phyloP scores from a whole-genome alignment of 345 rosid species.

The Excoecaria cochinchinensis region DNA sequence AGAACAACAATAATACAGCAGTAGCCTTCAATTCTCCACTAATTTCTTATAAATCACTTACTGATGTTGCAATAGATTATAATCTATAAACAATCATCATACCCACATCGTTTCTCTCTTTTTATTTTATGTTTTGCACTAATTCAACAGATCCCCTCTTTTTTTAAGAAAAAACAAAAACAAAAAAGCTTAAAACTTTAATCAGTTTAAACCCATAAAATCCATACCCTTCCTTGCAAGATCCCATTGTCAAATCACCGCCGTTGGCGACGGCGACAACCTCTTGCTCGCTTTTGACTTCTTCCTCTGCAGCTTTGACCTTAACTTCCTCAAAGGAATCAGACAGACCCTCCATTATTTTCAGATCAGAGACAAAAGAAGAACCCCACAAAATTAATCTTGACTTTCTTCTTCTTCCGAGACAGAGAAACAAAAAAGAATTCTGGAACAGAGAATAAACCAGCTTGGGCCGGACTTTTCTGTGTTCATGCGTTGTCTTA shows the following conservation, averaged over 20 bases:
- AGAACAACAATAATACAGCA: neutral
- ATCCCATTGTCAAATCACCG: neutral
- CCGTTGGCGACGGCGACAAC: neutral
- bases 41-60: neutral
- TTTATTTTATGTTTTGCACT: neutral
- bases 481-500: neutral
- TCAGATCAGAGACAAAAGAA: conserved; percentile 11
- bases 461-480: neutral
- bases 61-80: neutral
- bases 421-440: neutral
- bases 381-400: neutral
- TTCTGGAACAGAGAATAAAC: neutral
- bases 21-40: neutral
- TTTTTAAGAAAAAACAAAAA: neutral
- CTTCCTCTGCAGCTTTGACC: conserved; percentile 13
- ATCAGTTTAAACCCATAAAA: neutral
- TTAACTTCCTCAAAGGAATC: conserved; percentile 27
- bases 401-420: neutral
- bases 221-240: conserved; percentile 11
- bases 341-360: conserved; percentile 24
- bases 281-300: conserved; percentile 7
- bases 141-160: conserved; percentile 7
- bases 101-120: neutral
- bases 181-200: neutral
- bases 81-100: neutral